Evolutionary conservation across 768 basidiomycete genomes (phyloP).

Genomic region (Russula lepida): DNA sequence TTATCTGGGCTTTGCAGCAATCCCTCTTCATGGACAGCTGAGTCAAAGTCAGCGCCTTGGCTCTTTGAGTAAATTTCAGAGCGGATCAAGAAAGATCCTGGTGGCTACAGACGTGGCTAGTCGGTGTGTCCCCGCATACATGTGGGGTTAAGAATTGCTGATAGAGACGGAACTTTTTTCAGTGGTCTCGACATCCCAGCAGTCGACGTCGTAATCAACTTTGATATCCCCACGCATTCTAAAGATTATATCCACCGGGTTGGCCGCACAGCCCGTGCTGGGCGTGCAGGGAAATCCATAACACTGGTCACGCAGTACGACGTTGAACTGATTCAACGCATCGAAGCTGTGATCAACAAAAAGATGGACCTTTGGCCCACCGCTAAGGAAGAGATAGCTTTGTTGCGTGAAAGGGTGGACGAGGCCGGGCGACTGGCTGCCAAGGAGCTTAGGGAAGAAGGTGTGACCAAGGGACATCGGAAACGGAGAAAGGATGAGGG

Average conservation of each 20-base stretch:
- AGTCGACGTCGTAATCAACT: conserved; percentile 96
- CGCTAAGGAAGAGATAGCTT: conserved; percentile 80
- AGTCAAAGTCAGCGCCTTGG: conserved; percentile 91
- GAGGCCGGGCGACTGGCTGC: conserved; percentile 75
- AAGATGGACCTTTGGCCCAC: conserved; percentile 85
- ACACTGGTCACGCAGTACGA: conserved; percentile 99
- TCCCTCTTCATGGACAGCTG: conserved; percentile 92
- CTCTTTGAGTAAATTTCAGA: conserved; percentile 91
- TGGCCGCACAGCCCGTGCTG: conserved; percentile 94
- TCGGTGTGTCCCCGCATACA: conserved; percentile 42
- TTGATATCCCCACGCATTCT: conserved; percentile 93
- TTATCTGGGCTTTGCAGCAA: conserved; percentile 85
- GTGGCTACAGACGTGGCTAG: conserved; percentile 97
- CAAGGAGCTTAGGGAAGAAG: conserved; percentile 75
- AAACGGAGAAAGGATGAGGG: conserved; percentile 43
- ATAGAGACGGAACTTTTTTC: not conserved
- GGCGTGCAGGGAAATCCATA: conserved; percentile 93
- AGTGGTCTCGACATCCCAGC: conserved; percentile 93
- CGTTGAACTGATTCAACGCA: conserved; percentile 90
- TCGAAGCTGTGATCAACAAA: conserved; percentile 86
- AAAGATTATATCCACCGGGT: conserved; percentile 99
- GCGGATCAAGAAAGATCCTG: conserved; percentile 81
- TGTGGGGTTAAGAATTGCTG: not conserved
- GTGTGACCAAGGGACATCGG: conserved; percentile 38
- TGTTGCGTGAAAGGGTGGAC: conserved; percentile 81